Percentiles rank a stretch among this genome's conserved stretches.
phyloP scores from a whole-genome alignment of 495 filamentous ascomycete genomes.

The Sordaria brevicollis region DNA sequence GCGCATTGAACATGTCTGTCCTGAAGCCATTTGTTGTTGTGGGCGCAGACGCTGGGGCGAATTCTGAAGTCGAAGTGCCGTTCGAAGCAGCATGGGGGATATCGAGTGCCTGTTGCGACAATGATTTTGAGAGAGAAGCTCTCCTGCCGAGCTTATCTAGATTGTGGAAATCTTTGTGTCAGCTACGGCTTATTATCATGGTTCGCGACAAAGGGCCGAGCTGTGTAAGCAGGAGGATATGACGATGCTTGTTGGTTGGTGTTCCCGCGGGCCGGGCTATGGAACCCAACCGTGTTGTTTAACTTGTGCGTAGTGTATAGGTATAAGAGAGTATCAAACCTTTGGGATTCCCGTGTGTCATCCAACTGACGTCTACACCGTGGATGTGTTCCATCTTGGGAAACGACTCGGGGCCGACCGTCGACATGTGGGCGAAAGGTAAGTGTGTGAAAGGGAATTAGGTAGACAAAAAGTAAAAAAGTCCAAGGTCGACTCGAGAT shows the following conservation, averaged over 20 bases:
- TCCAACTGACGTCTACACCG: slow-evolving; percentile 58
- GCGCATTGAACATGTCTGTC: background rate
- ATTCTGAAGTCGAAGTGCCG: slow-evolving; percentile 1
- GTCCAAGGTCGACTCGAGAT: background rate
- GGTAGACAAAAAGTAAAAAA: background rate
- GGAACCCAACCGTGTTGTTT: background rate
- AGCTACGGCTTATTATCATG: background rate
- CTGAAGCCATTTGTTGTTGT: slow-evolving; percentile 3
- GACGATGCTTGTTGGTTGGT: background rate
- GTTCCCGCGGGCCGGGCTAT: background rate
- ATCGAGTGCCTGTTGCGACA: slow-evolving; percentile 13
- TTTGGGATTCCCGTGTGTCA: slow-evolving; percentile 43
- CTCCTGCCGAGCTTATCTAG: slow-evolving; percentile 16
- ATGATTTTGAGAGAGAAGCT: slow-evolving; percentile 7
- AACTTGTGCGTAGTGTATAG: background rate
- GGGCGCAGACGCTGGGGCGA: background rate
- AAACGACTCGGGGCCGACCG: background rate
- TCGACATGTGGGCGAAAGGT: background rate
- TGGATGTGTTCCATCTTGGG: slow-evolving; percentile 52
- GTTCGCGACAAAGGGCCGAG: background rate
- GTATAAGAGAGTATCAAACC: slow-evolving; percentile 23
- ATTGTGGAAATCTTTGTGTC: background rate
- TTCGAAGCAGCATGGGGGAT: background rate
- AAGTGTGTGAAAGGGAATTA: background rate
- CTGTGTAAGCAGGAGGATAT: background rate